Conservation (phyloP, 1,284 basidiomycete species). For the Leccinum subrobustum region DNA sequence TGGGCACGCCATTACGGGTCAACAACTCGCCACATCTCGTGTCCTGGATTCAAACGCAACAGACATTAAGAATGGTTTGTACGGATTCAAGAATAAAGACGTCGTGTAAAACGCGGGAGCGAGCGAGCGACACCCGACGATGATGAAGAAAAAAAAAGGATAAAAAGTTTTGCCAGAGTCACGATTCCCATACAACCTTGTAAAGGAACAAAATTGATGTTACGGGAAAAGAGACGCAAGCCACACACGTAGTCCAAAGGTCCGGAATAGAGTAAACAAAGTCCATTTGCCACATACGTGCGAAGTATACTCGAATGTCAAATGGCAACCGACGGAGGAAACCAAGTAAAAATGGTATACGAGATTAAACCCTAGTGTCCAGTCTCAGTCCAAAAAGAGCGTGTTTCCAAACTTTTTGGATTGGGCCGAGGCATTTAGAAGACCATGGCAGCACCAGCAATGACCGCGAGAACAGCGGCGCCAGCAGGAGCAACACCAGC, state of each 20-base stretch:
- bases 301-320: slow-evolving; percentile 16
- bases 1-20: too few species aligned
- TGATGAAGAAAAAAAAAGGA: background rate
- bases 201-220: background rate
- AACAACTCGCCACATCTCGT: background rate
- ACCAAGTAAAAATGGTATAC: slow-evolving; percentile 20
- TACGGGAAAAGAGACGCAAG: background rate
- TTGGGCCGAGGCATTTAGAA: slow-evolving; percentile 32
- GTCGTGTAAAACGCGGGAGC: background rate
- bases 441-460: slow-evolving; percentile 43
- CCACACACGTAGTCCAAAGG: background rate
- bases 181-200: background rate
- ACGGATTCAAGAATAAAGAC: background rate
- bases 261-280: slow-evolving; percentile 1
- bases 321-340: slow-evolving; percentile 7
- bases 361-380: slow-evolving; percentile 1
- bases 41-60: background rate
- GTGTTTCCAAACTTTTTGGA: background rate
- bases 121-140: background rate
- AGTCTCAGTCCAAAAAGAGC: background rate
- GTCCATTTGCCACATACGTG: slow-evolving; percentile 14
- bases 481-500: slow-evolving; percentile 34
- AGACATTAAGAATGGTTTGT: background rate
- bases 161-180: background rate
- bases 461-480: slow-evolving; percentile 39